These are phyloP conservation scores for Yamadazyma scolyti DNA, from an alignment of 805 yeast species.

Conservation along the genomic window DNA sequence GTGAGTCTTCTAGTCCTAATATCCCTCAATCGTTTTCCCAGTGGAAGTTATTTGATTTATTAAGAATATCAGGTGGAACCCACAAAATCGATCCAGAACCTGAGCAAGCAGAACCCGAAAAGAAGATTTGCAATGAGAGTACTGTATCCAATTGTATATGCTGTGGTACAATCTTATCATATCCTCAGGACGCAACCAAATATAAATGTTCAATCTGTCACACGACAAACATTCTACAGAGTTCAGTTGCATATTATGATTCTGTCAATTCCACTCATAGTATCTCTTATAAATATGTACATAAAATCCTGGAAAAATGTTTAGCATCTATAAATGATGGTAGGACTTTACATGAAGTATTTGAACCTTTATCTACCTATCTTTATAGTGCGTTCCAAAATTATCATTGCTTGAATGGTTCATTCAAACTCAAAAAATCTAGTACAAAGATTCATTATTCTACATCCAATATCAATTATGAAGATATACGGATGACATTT, in stretches of 20 bases:
- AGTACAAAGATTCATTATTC: constrained; percentile 36
- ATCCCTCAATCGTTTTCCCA: constrained; percentile 16
- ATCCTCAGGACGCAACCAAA: constrained; percentile 24
- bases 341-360: constrained; percentile 25
- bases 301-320: constrained; percentile 31
- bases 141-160: constrained; percentile 32
- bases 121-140: constrained; percentile 2
- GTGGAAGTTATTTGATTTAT: constrained; percentile 18
- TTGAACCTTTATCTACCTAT: constrained; percentile 49
- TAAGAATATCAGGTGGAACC: constrained; percentile 9
- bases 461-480: constrained; percentile 47
- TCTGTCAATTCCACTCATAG: constrained; percentile 12
- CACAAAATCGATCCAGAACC: constrained; percentile 1
- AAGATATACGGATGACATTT: constrained; percentile 47
- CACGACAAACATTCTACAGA: constrained; percentile 37
- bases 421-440: constrained; percentile 42
- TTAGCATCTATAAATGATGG: constrained; percentile 13
- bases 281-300: constrained; percentile 30
- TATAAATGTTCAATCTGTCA: constrained; percentile 64
- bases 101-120: constrained; percentile 1
- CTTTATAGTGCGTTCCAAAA: constrained; percentile 48
- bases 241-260: constrained; percentile 5
- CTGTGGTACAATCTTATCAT: constrained; percentile 33
- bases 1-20: constrained; percentile 9
- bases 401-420: constrained; percentile 44